Percentiles rank a stretch among this genome's conserved stretches.
These are phyloP conservation scores for Phytophthora crassamura DNA, from an alignment of 352 stramenopile species.

Conservation along the genomic window DNA sequence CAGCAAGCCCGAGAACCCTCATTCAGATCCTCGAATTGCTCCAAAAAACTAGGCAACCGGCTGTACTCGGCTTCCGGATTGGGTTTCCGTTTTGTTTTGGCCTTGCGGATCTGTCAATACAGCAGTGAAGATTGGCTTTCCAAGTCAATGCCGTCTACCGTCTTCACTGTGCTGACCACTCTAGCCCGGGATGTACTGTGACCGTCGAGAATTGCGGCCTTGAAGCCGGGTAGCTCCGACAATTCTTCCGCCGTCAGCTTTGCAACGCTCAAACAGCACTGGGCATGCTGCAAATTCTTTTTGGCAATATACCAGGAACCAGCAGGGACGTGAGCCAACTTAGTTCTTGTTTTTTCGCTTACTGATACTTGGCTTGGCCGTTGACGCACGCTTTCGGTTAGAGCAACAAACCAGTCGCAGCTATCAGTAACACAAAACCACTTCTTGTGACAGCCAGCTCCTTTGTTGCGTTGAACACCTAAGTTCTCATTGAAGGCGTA, in stretches of 20 bases:
- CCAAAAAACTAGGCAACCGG: constrained; percentile 2
- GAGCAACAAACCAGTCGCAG: no score
- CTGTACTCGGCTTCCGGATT: constrained; percentile 6
- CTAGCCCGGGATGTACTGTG: not conserved
- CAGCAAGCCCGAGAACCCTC: not conserved
- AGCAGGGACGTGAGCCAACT: constrained; percentile 1
- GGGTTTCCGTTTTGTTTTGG: not conserved
- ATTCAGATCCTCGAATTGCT: constrained; percentile 8
- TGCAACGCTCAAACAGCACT: constrained; percentile 6
- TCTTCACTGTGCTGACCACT: not conserved
- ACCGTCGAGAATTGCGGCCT: not conserved
- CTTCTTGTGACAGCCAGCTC: no score
- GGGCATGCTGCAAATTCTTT: not conserved
- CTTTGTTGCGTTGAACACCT: no score
- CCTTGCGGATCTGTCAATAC: not conserved
- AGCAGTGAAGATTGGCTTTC: not conserved
- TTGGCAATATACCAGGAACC: constrained; percentile 8
- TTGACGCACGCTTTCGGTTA: no score
- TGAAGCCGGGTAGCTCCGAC: constrained; percentile 2
- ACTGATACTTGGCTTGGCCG: not conserved
- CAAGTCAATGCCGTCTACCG: not conserved
- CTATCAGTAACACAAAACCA: no score
- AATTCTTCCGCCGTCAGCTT: no score
- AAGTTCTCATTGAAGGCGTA: no score
- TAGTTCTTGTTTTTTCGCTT: not conserved